Percentiles rank a stretch among this genome's conserved stretches.
Evolutionary conservation across 1,284 basidiomycete species (phyloP).

Genomic region (Apiotrichum laibachii): DNA sequence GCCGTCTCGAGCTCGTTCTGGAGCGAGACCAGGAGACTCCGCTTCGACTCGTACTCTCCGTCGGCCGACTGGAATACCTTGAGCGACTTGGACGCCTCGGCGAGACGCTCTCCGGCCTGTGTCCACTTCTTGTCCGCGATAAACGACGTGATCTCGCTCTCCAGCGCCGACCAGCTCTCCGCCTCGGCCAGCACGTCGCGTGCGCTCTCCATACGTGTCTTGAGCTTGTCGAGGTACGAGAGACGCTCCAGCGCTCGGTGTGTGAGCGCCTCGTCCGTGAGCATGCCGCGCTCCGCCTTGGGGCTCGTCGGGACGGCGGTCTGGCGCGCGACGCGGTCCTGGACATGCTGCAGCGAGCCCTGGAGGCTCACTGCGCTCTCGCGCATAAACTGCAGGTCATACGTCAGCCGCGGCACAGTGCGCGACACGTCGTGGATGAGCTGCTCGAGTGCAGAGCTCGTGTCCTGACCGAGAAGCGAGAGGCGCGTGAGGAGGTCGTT

Average conservation of each 20-base stretch:
- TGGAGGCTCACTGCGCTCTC: conserved; percentile 78
- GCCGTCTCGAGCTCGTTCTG: conserved; percentile 91
- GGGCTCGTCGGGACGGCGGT: conserved; percentile 3
- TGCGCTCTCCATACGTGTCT: conserved; percentile 77
- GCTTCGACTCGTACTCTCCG: conserved; percentile 77
- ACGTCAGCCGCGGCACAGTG: conserved; percentile 78
- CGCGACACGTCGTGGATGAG: conserved; percentile 85
- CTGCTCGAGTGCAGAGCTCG: conserved; percentile 75
- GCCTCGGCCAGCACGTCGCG: conserved; percentile 83
- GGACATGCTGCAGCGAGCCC: conserved; percentile 60
- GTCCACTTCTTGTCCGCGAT: conserved; percentile 64
- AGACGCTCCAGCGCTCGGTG: conserved; percentile 62
- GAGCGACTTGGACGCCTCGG: conserved; percentile 81
- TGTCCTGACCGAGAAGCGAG: conserved; percentile 80
- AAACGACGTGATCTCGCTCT: conserved; percentile 79
- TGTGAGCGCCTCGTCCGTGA: conserved; percentile 32
- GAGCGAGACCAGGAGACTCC: conserved; percentile 77
- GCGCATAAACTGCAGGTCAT: conserved; percentile 92
- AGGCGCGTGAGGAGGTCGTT: conserved; percentile 69
- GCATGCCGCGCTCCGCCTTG: not conserved
- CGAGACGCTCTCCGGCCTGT: conserved; percentile 82
- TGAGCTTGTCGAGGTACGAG: conserved; percentile 74
- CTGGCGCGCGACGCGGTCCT: conserved; percentile 52
- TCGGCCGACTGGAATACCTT: conserved; percentile 81
- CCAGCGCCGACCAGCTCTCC: conserved; percentile 89